Conservation (phyloP, 225 moss, liverwort and hornwort species). For the Antitrichia curtipendula region DNA sequence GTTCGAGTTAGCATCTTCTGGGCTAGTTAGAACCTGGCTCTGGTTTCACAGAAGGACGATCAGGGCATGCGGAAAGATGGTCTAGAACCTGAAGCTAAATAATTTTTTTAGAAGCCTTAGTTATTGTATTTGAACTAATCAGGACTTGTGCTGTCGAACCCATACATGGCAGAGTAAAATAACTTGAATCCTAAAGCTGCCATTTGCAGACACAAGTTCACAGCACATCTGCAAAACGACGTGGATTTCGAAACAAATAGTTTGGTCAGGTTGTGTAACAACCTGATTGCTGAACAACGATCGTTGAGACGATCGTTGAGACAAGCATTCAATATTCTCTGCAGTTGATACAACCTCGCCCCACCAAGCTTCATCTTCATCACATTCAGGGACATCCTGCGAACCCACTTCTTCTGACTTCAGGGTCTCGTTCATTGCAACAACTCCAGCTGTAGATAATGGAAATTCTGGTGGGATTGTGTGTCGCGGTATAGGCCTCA, state of each 20-base stretch:
- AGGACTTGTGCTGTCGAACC: neutral
- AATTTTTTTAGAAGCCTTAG: neutral
- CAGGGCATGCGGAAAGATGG: neutral
- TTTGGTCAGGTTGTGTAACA: neutral
- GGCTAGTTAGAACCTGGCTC: neutral
- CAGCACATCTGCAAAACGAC: neutral
- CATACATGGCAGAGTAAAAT: neutral
- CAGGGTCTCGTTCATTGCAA: neutral
- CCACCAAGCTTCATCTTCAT: constrained; percentile 81
- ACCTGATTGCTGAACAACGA: constrained; percentile 32
- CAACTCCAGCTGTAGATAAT: constrained; percentile 34
- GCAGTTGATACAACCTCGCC: constrained; percentile 62
- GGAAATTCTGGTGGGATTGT: constrained; percentile 80
- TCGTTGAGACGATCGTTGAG: constrained; percentile 14
- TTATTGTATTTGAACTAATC: neutral
- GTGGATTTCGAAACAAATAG: neutral
- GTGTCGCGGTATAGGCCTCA: constrained; percentile 73
- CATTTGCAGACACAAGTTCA: neutral
- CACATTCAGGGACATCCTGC: constrained; percentile 7
- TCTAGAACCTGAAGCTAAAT: neutral
- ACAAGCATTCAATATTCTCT: constrained; percentile 38
- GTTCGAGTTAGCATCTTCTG: neutral
- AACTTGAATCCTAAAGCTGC: neutral
- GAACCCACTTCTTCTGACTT: neutral
- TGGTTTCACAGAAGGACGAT: neutral